Evolutionary conservation across 371 early-diverging fungal species (phyloP), one percentile per base, ranked within the genome.

Genomic region (Mortierella polycephala): DNA sequence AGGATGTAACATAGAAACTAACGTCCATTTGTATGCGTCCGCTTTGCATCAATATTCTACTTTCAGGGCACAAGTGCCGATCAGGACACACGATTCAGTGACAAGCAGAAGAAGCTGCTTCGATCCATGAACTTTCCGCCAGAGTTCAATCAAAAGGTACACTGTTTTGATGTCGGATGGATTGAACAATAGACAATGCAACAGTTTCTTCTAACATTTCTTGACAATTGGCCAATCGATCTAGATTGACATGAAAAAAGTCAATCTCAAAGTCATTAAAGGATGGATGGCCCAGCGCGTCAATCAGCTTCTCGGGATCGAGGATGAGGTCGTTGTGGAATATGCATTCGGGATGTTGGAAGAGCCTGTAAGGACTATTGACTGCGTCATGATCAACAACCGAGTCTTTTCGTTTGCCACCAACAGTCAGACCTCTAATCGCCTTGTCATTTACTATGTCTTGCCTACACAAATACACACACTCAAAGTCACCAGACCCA

Each of bases 261-360:
- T 98, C 49, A 94, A 96, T 69, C 58, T 96, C 75, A 69, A 85
- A 20, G 89, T 94, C 57, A 85, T 96, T 67, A 83, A 91, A 75
- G 85, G 92, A 56, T 98, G 99, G 98, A 92, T 97, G 56, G 84
- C 91, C 5, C 85, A 83, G 62, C 88, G 89, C 62, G 84, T 97
- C n/a, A 86, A 84, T 30, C 90, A 93, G 44, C 65, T 95, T 12
- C 87, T 98, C 42, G 96, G 96, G 2, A 83, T 96, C 49, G 99
- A 98, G 62, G 99, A 98, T 82, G 99, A 98, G 67, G 90, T 98
- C 4, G 90, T 97, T 5, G 85, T 94, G 52, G 95, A 96, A 57
- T 95, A 91, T 77, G 87, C 96, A 0, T 90, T 92, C 69, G 90
- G 91, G 45, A 81, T 95, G 79, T 85, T 98, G 47, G 94, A 96